A percentile compares a stretch with the other conserved stretches of the same genome.
Conservation (phyloP, 2,329 filamentous ascomycete species). For the Clonostachys chloroleuca region DNA sequence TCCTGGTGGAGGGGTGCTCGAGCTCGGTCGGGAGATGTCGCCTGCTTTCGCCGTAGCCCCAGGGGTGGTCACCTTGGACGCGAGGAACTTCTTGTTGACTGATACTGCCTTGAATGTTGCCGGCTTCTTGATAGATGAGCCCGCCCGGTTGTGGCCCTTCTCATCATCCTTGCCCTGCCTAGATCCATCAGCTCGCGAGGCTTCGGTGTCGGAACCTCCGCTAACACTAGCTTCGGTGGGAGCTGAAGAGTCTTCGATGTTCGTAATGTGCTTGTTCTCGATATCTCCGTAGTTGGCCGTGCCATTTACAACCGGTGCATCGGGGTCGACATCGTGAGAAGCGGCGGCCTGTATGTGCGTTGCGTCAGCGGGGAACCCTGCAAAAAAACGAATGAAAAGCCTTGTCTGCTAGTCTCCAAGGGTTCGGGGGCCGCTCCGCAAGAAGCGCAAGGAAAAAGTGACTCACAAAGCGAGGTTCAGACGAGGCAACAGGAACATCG, state of each 20-base stretch:
- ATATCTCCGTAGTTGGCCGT: constrained; percentile 41
- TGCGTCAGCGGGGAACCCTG: constrained; percentile 1
- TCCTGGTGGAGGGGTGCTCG: constrained; percentile 39
- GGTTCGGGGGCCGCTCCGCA: neutral
- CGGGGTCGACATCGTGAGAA: constrained; percentile 40
- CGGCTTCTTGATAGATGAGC: constrained; percentile 66
- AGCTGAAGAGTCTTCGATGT: constrained; percentile 53
- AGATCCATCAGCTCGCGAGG: constrained; percentile 53
- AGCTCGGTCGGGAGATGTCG: constrained; percentile 43
- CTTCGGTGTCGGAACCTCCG: constrained; percentile 74
- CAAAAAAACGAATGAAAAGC: constrained; percentile 3
- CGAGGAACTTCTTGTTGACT: constrained; percentile 79
- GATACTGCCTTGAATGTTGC: constrained; percentile 80
- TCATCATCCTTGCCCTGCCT: constrained; percentile 48
- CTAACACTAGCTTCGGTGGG: constrained; percentile 66
- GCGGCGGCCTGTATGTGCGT: neutral
- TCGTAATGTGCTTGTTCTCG: constrained; percentile 53
- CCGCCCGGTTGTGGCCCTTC: constrained; percentile 53
- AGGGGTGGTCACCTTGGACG: constrained; percentile 56
- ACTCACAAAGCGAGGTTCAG: constrained; percentile 40
- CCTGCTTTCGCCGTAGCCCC: constrained; percentile 40
- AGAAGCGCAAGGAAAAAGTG: neutral
- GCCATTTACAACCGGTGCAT: constrained; percentile 44
- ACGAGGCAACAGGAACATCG: constrained; percentile 44
- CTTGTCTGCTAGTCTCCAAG: neutral